Percentiles rank a stretch among this genome's conserved stretches.
phyloP scores from a whole-genome alignment of 768 basidiomycete genomes.

The Pleurotus djamor region DNA sequence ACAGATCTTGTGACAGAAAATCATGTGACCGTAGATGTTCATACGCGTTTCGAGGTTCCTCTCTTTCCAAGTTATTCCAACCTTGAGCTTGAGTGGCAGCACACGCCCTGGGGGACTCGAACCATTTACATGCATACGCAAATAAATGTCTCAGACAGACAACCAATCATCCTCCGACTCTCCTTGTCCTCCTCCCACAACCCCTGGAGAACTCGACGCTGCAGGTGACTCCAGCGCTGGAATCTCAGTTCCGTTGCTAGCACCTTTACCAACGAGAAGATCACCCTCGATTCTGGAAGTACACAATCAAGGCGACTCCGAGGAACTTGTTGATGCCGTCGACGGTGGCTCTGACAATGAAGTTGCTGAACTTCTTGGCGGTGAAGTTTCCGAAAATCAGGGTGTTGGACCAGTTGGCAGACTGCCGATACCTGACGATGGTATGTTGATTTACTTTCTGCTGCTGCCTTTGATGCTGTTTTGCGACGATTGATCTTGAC shows the following conservation, averaged over 20 bases:
- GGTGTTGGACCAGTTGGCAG: constrained; percentile 22
- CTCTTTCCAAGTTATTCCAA: not conserved
- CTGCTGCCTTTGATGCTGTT: constrained; percentile 5
- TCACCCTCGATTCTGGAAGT: not conserved
- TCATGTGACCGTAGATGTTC: not conserved
- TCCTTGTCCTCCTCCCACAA: not conserved
- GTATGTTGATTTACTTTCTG: constrained; percentile 20
- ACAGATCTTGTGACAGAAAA: constrained; percentile 2
- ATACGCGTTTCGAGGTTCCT: not conserved
- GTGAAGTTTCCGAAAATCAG: constrained; percentile 28
- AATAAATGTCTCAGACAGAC: no score
- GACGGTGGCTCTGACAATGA: constrained; percentile 21
- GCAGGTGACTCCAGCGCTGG: no score
- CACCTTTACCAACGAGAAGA: no score
- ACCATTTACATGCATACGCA: no score
- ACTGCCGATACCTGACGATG: constrained; percentile 38
- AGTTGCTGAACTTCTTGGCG: constrained; percentile 17
- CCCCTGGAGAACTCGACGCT: not conserved
- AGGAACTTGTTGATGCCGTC: constrained; percentile 22
- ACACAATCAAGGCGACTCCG: constrained; percentile 11
- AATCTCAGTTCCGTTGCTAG: constrained; percentile 40
- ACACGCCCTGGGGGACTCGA: no score
- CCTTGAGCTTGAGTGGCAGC: no score
- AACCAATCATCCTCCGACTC: not conserved
- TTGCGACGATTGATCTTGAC: constrained; percentile 4